Percentiles rank a stretch among this genome's conserved stretches.
These are phyloP conservation scores for Stephania japonica DNA, from an alignment of 164 flowering plant genomes.

Conservation along the genomic window DNA sequence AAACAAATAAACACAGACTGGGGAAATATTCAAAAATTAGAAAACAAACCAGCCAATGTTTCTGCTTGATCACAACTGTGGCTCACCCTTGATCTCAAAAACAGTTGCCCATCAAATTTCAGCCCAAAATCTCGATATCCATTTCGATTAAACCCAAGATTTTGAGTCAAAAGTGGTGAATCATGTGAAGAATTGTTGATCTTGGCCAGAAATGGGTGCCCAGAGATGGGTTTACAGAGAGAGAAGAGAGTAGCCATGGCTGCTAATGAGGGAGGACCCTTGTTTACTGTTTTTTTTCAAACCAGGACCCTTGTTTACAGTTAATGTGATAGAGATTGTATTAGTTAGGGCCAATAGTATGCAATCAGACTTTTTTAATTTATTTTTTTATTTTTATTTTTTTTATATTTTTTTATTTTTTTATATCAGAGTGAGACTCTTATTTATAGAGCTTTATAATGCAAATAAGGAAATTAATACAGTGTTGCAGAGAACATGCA, in stretches of 20 bases:
- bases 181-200: slow-evolving; percentile 3
- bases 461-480: too few species aligned
- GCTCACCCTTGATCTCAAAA: slow-evolving; percentile 9
- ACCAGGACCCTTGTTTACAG: too few species aligned
- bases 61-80: slow-evolving; percentile 22
- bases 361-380: too few species aligned
- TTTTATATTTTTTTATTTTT: too few species aligned
- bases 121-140: slow-evolving; percentile 18
- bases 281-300: too few species aligned
- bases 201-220: slow-evolving; percentile 8
- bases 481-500: too few species aligned
- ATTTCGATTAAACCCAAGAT: slow-evolving; percentile 15
- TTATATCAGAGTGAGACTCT: too few species aligned
- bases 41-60: slow-evolving; percentile 22
- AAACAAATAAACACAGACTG: background rate
- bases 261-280: background rate
- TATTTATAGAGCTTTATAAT: too few species aligned
- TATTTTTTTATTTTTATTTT: too few species aligned
- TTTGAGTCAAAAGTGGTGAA: slow-evolving; percentile 12
- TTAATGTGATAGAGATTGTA: too few species aligned
- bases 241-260: slow-evolving; percentile 34
- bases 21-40: background rate
- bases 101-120: slow-evolving; percentile 16
- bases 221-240: slow-evolving; percentile 22
- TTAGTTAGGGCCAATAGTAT: too few species aligned